Evolutionary conservation across 2,329 filamentous ascomycete species (phyloP), one percentile per base, ranked within the genome.

Genomic region (Exophiala bonariae): DNA sequence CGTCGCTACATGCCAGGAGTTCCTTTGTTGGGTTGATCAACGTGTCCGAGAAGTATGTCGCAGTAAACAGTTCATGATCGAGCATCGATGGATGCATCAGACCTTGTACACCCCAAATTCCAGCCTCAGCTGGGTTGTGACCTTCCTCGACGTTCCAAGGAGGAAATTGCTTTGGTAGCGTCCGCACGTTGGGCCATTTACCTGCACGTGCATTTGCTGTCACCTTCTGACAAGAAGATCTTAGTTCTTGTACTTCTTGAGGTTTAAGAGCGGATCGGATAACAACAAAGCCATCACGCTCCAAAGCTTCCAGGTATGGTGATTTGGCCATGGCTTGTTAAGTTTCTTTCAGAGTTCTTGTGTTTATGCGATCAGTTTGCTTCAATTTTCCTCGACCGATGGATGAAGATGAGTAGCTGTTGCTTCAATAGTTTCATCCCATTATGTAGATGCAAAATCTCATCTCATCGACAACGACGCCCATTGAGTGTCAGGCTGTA

Each of bases 91-190:
- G 89, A 65, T 91, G 84, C 61, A 95, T 75, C 4, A 95, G 77
- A 66, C 90, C 87, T 73, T 95, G 89, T 3, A 95, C 85, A 54
- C 89, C 89, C 89, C 89, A 95, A 66, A 95, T 95, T n/a, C 87
- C 88, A 37, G 75, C 68, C 30, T 43, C 40, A 13, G 40, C 30
- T 1, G 75, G 72, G 36, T 74, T 72, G 37, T 75, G 66, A 1
- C 70, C 67, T 0, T 74, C 72, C 1, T 75, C 71, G 34, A 74
- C 72, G n/a, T 73, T 74, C 89, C 89, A 95, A 0, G 89, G 89
- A 1, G 89, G 89, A 70, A 95, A 95, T 68, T 95, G 89, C 67
- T 93, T 95, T 46, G 87, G 87, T 3, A 93, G 79, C 1, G 87
- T 91, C 55, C 89, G 85, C 61, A 95, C 82, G 67, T 86, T 78